Evolutionary conservation across 2,329 filamentous ascomycete genomes (phyloP).

Genomic region (Colletotrichum gloeosporioides): DNA sequence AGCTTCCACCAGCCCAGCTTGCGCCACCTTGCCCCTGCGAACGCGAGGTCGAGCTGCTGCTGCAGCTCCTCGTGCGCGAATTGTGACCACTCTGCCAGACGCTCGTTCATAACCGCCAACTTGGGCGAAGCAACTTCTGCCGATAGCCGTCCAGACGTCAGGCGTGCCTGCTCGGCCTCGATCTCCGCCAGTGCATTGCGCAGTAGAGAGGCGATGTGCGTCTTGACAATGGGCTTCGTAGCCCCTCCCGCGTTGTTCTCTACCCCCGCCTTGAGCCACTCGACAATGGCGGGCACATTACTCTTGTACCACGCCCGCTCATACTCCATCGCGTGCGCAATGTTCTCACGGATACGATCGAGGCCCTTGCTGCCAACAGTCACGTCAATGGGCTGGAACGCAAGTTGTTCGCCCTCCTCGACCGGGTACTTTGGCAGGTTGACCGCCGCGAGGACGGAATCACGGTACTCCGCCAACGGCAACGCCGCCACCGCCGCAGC

Average conservation of each 20-base stretch:
- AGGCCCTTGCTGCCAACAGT: conserved; percentile 68
- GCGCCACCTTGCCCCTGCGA: conserved; percentile 77
- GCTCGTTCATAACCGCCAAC: conserved; percentile 56
- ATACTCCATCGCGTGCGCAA: conserved; percentile 73
- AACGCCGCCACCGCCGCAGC: conserved; percentile 59
- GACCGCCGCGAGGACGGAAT: conserved; percentile 60
- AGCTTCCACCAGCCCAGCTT: conserved; percentile 93
- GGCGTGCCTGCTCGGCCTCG: conserved; percentile 49
- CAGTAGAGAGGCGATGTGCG: conserved; percentile 72
- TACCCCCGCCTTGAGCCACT: conserved; percentile 67
- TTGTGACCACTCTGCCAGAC: conserved; percentile 77
- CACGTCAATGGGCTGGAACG: conserved; percentile 68
- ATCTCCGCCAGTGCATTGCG: conserved; percentile 58
- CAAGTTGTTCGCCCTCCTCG: conserved; percentile 38
- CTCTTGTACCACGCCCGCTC: conserved; percentile 78
- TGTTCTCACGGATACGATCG: conserved; percentile 69
- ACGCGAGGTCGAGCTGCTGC: conserved; percentile 78
- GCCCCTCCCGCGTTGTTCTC: conserved; percentile 39
- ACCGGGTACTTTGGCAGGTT: conserved; percentile 56
- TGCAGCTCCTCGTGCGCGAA: conserved; percentile 83
- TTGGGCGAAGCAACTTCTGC: conserved; percentile 39
- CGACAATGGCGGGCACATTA: conserved; percentile 66
- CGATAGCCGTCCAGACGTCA: conserved; percentile 36
- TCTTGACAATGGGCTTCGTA: conserved; percentile 70
- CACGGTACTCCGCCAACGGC: conserved; percentile 40